A percentile compares a stretch with the other conserved stretches of the same genome.
These are phyloP conservation scores for Marasmius oreades DNA, from an alignment of 1,284 basidiomycete genomes.

Conservation along the genomic window DNA sequence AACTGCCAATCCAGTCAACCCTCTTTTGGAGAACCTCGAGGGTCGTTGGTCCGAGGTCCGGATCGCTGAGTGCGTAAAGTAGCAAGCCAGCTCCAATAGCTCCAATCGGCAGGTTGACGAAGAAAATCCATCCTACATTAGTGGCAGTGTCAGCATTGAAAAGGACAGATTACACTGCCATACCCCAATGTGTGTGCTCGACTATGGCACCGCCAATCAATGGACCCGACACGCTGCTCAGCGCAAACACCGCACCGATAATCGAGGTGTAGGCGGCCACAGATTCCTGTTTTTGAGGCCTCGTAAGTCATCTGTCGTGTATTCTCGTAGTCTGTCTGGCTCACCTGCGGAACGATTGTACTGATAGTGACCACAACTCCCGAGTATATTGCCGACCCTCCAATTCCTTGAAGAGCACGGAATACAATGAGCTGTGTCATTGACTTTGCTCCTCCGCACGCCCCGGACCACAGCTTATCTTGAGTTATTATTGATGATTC, in stretches of 20 bases:
- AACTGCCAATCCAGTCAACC: background rate
- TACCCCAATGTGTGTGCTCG: background rate
- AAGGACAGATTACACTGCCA: background rate
- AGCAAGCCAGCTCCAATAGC: background rate
- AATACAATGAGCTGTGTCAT: background rate
- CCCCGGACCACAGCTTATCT: background rate
- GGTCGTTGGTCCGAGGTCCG: background rate
- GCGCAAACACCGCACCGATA: background rate
- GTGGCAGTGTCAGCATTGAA: background rate
- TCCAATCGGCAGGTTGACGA: background rate
- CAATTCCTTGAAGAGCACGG: background rate
- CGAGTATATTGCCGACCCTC: background rate
- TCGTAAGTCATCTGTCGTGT: background rate
- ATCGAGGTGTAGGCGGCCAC: background rate
- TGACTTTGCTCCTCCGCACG: background rate
- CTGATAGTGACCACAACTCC: background rate
- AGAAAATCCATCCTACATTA: background rate
- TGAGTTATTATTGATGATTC: background rate
- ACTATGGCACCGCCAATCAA: background rate
- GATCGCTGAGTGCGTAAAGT: background rate
- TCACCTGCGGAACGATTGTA: background rate
- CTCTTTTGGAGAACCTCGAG: background rate
- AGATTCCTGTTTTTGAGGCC: background rate
- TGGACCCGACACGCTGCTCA: background rate
- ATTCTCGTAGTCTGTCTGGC: background rate